Evolutionary conservation across 768 basidiomycete species (phyloP).

Genomic region (Tubosaeta sp.): DNA sequence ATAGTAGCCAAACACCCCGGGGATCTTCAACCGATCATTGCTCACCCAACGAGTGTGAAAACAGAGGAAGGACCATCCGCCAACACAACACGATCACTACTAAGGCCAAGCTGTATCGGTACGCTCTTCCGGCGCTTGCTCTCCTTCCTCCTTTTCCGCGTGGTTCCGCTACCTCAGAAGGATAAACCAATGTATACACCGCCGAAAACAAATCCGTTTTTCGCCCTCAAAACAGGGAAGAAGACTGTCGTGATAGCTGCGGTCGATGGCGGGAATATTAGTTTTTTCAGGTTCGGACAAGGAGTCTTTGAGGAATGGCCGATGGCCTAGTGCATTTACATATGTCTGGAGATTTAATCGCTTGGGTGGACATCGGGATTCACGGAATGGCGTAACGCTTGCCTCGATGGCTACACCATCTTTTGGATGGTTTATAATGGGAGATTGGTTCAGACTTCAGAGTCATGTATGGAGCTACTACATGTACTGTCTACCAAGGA

Average conservation of each 20-base stretch:
- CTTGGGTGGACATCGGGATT: no score
- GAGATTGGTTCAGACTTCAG: no score
- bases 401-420: no score
- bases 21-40: neutral
- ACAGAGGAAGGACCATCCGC: neutral
- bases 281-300: constrained; percentile 85
- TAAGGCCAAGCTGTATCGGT: neutral
- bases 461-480: no score
- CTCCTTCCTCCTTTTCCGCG: constrained; percentile 6
- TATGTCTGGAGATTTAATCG: neutral
- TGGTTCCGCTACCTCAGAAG: constrained; percentile 10
- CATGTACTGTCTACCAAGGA: no score
- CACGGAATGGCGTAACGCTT: no score
- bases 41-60: constrained; percentile 3
- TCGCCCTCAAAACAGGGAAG: constrained; percentile 77
- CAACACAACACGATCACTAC: neutral
- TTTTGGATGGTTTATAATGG: no score
- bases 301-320: constrained; percentile 85
- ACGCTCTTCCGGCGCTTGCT: constrained; percentile 2
- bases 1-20: constrained; percentile 1
- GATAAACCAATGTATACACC: constrained; percentile 25
- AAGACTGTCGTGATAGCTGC: constrained; percentile 82
- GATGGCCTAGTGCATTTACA: constrained; percentile 40
- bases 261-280: constrained; percentile 82
- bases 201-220: constrained; percentile 66